Evolutionary conservation across 108 stramenopile genomes (phyloP), one percentile per base, ranked within the genome.

Genomic region (Cyclostephanos invisitatus): DNA sequence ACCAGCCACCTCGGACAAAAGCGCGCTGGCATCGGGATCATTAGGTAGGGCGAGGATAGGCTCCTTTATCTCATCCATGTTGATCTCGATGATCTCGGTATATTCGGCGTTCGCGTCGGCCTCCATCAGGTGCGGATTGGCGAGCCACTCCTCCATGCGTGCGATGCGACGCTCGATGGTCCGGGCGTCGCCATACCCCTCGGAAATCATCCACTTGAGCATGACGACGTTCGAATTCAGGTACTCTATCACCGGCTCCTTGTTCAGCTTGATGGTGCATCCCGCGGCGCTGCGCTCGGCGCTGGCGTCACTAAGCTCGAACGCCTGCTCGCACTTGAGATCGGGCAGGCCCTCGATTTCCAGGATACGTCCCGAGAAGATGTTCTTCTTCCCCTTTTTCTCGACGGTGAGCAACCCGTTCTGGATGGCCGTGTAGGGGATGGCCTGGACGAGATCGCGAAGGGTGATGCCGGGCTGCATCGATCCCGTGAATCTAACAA

Each of bases 191-290:
- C 97, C 97, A 71, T 97, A 97, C 59, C 97, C 97, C 83, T 97
- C 95, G 21, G 87, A 68, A 83, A 97, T 96, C 97, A 97, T 97
- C 97, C 97, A 97, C 80, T 96, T 95, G 71, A 97, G 91, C 91
- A 97, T 93, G 76, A 94, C 93, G 69, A 97, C 84, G 75, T 97
- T 97, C 37, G 86, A 88, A 67, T 90, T 79, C 47, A 97, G 68
- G 77, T 97, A 97, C 73, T 97, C 97, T 55, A 94, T 89, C 70
- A 97, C 93, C 64, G 97, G 95, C 76, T 95, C 97, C 82, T 94
- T 84, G 89, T 94, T 78, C 58, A 97, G 81, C 73, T 96, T 84
- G 85, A 97, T 97, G 62, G 97, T 94, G 78, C 97, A 97, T 47
- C 97, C 97, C 28, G 97, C 97, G 50, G 97, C 97, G 56, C 90